A percentile compares a stretch with the other conserved stretches of the same genome.
These are phyloP conservation scores for Phlebiopsis flavidoalba DNA, from an alignment of 768 basidiomycete species.

Conservation along the genomic window DNA sequence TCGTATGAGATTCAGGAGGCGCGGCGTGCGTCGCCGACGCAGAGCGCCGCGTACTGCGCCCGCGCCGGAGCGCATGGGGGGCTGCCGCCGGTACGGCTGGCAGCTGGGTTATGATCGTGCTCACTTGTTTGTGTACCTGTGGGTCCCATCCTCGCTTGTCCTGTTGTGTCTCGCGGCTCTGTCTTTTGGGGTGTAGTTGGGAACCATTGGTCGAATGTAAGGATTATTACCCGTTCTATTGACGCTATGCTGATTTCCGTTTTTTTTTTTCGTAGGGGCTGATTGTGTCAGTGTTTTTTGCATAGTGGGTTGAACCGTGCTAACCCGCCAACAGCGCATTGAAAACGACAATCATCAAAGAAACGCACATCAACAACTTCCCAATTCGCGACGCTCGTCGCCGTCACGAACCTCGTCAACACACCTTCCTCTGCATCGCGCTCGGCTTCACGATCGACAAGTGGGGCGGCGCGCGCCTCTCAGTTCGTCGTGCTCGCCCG, in stretches of 20 bases:
- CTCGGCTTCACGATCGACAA: slow-evolving; percentile 38
- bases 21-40: slow-evolving; percentile 1
- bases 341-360: slow-evolving; percentile 39
- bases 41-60: neutral
- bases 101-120: slow-evolving; percentile 28
- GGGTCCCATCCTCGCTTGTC: slow-evolving; percentile 14
- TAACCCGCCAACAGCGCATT: slow-evolving; percentile 23
- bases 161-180: neutral
- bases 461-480: slow-evolving; percentile 33
- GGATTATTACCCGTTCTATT: neutral
- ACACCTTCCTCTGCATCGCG: slow-evolving; percentile 37
- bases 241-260: no score
- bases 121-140: slow-evolving; percentile 39
- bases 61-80: slow-evolving; percentile 19
- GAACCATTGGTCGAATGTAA: slow-evolving; percentile 39
- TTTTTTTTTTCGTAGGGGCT: slow-evolving; percentile 31
- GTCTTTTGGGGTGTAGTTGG: slow-evolving; percentile 25
- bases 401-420: slow-evolving; percentile 36
- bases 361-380: slow-evolving; percentile 39
- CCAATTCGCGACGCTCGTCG: slow-evolving; percentile 36
- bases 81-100: slow-evolving; percentile 33
- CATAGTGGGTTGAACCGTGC: neutral
- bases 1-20: slow-evolving; percentile 8
- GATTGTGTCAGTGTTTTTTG: slow-evolving; percentile 26
- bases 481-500: slow-evolving; percentile 32